Evolutionary conservation across 441 rosid species (phyloP).

Genomic region (Pelargonium myrrhifolium): DNA sequence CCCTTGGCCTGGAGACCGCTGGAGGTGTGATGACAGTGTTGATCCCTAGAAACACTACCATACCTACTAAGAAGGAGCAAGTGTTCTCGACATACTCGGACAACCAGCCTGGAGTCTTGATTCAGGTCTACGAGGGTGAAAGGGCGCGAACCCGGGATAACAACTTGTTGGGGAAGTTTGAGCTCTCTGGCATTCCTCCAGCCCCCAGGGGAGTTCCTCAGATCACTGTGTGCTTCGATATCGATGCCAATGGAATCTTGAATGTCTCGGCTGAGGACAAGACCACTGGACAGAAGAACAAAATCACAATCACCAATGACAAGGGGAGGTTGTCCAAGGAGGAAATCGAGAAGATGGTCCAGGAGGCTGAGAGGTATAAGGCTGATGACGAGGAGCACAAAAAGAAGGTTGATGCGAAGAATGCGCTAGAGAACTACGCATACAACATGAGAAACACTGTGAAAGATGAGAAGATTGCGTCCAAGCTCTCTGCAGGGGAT

Average conservation of each 20-base stretch:
- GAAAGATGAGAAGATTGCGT: conserved; percentile 45
- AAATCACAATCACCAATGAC: conserved; percentile 59
- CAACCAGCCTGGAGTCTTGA: conserved; percentile 54
- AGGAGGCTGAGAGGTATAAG: conserved; percentile 56
- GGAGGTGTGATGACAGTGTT: conserved; percentile 42
- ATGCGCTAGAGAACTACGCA: conserved; percentile 47
- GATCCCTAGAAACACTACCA: conserved; percentile 46
- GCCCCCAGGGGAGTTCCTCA: conserved; percentile 43
- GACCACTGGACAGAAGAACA: conserved; percentile 59
- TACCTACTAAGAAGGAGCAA: conserved; percentile 47
- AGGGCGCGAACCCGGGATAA: conserved; percentile 54
- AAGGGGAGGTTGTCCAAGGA: conserved; percentile 57
- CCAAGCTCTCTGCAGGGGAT: conserved; percentile 38
- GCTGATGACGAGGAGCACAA: conserved; percentile 54
- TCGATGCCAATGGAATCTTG: conserved; percentile 45
- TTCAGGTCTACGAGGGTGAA: conserved; percentile 64
- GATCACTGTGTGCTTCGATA: conserved; percentile 36
- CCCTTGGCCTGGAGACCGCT: conserved; percentile 35
- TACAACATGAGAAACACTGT: conserved; percentile 59
- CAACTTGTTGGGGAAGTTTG: conserved; percentile 51
- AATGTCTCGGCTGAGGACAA: conserved; percentile 61
- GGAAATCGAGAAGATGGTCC: conserved; percentile 58
- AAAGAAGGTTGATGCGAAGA: conserved; percentile 60
- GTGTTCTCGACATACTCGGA: conserved; percentile 56
- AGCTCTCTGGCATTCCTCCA: conserved; percentile 43